phyloP scores from a whole-genome alignment of 495 filamentous ascomycete species.

The Trichoderma gamsii region DNA sequence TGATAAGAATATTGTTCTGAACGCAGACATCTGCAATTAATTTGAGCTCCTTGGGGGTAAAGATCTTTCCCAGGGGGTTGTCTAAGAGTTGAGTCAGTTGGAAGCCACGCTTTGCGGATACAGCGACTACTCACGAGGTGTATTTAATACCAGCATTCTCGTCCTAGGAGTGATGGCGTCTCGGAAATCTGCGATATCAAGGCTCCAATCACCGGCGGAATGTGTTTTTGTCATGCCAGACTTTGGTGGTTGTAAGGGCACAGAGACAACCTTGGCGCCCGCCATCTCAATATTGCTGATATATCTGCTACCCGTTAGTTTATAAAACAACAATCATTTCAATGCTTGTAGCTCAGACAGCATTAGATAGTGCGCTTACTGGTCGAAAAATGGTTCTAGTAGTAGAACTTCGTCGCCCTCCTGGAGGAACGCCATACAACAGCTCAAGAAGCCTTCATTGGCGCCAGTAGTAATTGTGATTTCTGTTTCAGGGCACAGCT shows the following conservation, averaged over 20 bases:
- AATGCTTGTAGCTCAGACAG: not conserved
- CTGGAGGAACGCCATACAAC: slow-evolving; percentile 97
- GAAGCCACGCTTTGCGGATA: not conserved
- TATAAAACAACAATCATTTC: slow-evolving; percentile 8
- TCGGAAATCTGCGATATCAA: slow-evolving; percentile 82
- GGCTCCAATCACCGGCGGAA: slow-evolving; percentile 78
- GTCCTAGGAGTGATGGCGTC: slow-evolving; percentile 76
- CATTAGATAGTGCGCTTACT: slow-evolving; percentile 46
- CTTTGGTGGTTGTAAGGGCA: slow-evolving; percentile 87
- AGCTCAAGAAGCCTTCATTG: slow-evolving; percentile 91
- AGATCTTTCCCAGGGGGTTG: slow-evolving; percentile 96
- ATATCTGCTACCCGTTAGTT: slow-evolving; percentile 47
- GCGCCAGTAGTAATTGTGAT: slow-evolving; percentile 95
- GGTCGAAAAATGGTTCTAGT: slow-evolving; percentile 98
- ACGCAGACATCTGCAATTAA: slow-evolving; percentile 85
- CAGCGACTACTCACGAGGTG: slow-evolving; percentile 44
- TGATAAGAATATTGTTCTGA: slow-evolving; percentile 88
- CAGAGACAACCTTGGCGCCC: slow-evolving; percentile 87
- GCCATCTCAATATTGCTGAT: slow-evolving; percentile 98
- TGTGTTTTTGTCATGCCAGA: slow-evolving; percentile 72
- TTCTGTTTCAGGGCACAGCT: slow-evolving; percentile 80
- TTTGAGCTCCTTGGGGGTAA: slow-evolving; percentile 71
- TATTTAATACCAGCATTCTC: slow-evolving; percentile 88
- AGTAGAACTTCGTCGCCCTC: slow-evolving; percentile 91
- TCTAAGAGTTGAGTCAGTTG: slow-evolving; percentile 38